A percentile compares a stretch with the other conserved stretches of the same genome.
phyloP scores from a whole-genome alignment of 345 rosid genomes.

The Nephelium lappaceum region DNA sequence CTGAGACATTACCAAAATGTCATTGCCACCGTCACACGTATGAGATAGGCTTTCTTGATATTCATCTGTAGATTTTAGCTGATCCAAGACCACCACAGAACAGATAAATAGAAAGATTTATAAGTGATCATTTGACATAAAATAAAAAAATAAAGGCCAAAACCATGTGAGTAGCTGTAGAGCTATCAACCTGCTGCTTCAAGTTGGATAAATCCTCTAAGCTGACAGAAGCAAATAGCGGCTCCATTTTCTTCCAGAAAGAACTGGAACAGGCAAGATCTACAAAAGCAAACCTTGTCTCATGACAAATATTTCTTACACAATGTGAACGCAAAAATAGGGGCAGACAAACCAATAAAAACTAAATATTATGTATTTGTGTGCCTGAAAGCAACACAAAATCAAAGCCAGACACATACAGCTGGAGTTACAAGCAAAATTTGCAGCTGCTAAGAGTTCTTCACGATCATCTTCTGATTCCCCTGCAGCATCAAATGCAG shows the following conservation, averaged over 20 bases:
- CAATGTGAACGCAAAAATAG: background rate
- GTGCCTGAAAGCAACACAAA: background rate
- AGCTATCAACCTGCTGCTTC: constrained; percentile 52
- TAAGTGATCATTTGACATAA: constrained; percentile 11
- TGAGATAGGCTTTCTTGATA: constrained; percentile 27
- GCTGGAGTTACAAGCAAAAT: constrained; percentile 47
- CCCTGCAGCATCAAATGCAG: constrained; percentile 33
- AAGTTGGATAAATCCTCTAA: constrained; percentile 39
- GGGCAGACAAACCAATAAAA: background rate
- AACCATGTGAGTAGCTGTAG: constrained; percentile 7
- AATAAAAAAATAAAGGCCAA: background rate
- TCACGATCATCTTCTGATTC: constrained; percentile 59
- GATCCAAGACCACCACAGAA: constrained; percentile 21
- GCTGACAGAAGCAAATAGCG: constrained; percentile 38
- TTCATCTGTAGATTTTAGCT: constrained; percentile 34
- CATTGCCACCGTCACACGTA: constrained; percentile 15
- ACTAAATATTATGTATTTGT: background rate
- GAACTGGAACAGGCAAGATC: constrained; percentile 48
- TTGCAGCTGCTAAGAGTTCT: constrained; percentile 56
- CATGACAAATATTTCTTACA: background rate
- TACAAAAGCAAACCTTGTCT: constrained; percentile 26
- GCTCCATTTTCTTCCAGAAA: constrained; percentile 59
- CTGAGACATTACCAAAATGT: constrained; percentile 20
- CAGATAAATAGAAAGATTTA: background rate
- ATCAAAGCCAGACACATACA: constrained; percentile 34